These are phyloP conservation scores for Tylopilus subfusipes DNA, from an alignment of 768 basidiomycete genomes.

Conservation along the genomic window DNA sequence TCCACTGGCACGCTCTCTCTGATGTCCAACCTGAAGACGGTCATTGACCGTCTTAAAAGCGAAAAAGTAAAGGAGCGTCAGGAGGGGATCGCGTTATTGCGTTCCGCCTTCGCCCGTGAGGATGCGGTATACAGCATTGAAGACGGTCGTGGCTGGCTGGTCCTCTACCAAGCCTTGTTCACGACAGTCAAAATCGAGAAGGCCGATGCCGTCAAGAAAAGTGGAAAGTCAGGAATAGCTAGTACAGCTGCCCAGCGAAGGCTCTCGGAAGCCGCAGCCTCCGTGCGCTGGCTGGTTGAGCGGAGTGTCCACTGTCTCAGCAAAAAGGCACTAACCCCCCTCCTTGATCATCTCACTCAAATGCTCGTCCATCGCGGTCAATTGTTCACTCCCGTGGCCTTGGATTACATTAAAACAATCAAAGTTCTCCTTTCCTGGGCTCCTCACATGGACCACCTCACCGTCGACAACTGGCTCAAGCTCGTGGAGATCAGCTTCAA, in stretches of 20 bases:
- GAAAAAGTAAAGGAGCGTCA: slow-evolving; percentile 69
- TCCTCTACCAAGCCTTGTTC: slow-evolving; percentile 73
- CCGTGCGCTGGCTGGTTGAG: slow-evolving; percentile 73
- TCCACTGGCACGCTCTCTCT: neutral
- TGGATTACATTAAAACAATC: slow-evolving; percentile 81
- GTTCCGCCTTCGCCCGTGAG: slow-evolving; percentile 48
- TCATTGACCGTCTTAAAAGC: slow-evolving; percentile 52
- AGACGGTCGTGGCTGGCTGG: slow-evolving; percentile 51
- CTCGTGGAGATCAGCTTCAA: slow-evolving; percentile 75
- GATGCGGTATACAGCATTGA: slow-evolving; percentile 40
- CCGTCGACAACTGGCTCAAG: slow-evolving; percentile 59
- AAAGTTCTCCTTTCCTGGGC: slow-evolving; percentile 57
- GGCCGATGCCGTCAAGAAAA: slow-evolving; percentile 39
- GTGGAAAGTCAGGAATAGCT: slow-evolving; percentile 38
- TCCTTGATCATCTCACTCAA: slow-evolving; percentile 64
- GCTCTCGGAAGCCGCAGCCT: slow-evolving; percentile 61
- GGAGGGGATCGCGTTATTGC: slow-evolving; percentile 54
- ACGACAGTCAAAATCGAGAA: slow-evolving; percentile 62
- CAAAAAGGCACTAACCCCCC: slow-evolving; percentile 47
- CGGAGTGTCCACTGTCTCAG: slow-evolving; percentile 54
- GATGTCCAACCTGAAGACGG: slow-evolving; percentile 44
- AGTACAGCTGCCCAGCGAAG: slow-evolving; percentile 52
- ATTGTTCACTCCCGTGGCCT: slow-evolving; percentile 60
- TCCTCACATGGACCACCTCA: slow-evolving; percentile 79
- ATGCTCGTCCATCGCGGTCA: slow-evolving; percentile 51